Evolutionary conservation across 2,329 filamentous ascomycete species (phyloP).

Genomic region (Fusarium bulbicola): DNA sequence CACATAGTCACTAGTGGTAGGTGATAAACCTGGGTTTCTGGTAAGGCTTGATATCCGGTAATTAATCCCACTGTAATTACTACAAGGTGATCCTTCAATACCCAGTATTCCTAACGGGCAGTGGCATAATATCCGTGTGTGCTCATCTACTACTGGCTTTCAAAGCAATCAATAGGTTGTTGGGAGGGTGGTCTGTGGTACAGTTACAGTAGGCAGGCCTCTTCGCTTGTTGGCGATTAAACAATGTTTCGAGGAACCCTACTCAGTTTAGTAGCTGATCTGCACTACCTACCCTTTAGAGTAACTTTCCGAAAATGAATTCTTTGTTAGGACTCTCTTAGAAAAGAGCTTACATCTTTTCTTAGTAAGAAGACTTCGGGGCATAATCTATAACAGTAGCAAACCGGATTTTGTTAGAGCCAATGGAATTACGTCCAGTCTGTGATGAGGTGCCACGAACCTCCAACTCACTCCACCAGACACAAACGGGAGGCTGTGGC

Average conservation of each 20-base stretch:
- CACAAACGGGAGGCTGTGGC: conserved; percentile 3
- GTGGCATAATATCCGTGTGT: neutral
- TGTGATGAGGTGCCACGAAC: neutral
- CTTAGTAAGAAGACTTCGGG: neutral
- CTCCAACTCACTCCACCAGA: conserved; percentile 19
- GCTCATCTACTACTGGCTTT: neutral
- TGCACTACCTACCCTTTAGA: neutral
- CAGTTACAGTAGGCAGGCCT: neutral
- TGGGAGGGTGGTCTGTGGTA: neutral
- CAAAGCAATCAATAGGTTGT: neutral
- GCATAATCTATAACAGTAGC: neutral
- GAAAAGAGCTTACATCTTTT: neutral
- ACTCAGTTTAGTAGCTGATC: conserved; percentile 8
- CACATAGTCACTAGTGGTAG: conserved; percentile 1
- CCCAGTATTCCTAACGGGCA: neutral
- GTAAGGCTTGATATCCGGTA: neutral
- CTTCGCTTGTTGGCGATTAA: conserved; percentile 12
- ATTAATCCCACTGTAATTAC: neutral
- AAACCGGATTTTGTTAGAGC: conserved; percentile 18
- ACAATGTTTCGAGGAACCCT: conserved; percentile 11
- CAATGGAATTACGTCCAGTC: conserved; percentile 3
- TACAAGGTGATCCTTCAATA: neutral
- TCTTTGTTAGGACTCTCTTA: neutral
- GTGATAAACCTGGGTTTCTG: neutral
- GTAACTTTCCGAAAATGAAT: neutral